Base-by-base conservation (phyloP, 768 basidiomycete species). In the Scleroderma bovista region DNA sequence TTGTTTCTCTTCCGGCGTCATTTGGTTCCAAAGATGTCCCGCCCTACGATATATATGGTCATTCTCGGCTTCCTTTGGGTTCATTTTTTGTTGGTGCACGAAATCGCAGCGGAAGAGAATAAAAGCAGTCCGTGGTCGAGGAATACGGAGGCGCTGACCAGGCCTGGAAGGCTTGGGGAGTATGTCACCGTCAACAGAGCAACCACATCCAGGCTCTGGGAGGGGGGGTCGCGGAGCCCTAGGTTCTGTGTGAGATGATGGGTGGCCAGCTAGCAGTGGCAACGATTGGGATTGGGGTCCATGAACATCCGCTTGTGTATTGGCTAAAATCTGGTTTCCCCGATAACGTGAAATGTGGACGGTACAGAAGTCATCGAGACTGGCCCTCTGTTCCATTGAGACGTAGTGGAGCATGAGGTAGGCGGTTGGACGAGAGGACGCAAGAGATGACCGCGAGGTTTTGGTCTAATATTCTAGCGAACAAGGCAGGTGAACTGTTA, bases 101-200 rank as follows among this genome's bases (percentile, higher is more conserved):
- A 86, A 81, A 60, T 88, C 80, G 60, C 80, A 85, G 37, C 88
- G 77, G 62, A 87, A 90, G 53, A 89, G 76, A 55, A 90, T 88
- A 67, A 90, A 90, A 0, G 86, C 82, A 63, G 89, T 89, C 15
- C 82, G 72, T 0, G 86, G 86, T 23, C 88, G 79, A 16, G 83
- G 82, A 34, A 88, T 76, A 60, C 87, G 86, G 6, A 70, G 48
- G 36, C 47, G 54, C 26, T 64, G 54, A 16, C 46, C 22, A 1
- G 55, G 46, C 6, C 59, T 55, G 11, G 38, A 24, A 33, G 49
- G 44, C 48, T 60, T 64, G 2, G 54, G 46, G 6, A 52, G 53
- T 22, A 20, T 32, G n/a, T 50, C 11, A 23, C 47, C n/a, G 20
- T 56, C 57, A 3, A 61, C 57, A 13, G 63, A 63, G 36, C 44